phyloP scores from a whole-genome alignment of 352 stramenopile genomes.

The Blastocystis hominis region DNA sequence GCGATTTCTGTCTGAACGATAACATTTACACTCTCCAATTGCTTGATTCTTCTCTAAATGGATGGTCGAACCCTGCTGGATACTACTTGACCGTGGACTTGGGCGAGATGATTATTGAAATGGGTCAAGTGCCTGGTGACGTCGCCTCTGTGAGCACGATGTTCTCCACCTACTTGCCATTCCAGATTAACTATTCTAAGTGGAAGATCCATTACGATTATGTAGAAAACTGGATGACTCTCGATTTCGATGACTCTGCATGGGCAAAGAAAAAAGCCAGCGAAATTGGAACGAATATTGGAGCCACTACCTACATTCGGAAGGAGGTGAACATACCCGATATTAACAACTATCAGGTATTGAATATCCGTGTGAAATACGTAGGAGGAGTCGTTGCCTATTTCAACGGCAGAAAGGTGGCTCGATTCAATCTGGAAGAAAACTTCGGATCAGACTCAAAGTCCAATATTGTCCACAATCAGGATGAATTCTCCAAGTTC shows the following conservation, averaged over 20 bases:
- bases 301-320: neutral
- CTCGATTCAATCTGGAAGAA: constrained; percentile 12
- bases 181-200: constrained; percentile 8
- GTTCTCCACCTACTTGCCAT: constrained; percentile 1
- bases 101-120: neutral
- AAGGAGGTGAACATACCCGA: neutral
- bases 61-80: neutral
- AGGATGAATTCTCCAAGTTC: neutral
- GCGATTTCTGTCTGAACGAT: neutral
- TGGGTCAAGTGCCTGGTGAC: neutral
- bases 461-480: neutral
- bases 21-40: neutral
- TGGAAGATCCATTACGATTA: neutral
- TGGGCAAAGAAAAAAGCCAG: neutral
- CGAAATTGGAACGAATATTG: neutral
- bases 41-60: neutral
- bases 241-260: neutral
- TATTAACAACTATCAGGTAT: constrained; percentile 1
- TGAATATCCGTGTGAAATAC: constrained; percentile 31
- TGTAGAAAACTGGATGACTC: neutral
- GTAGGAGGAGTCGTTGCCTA: neutral
- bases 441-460: neutral
- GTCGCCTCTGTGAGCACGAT: neutral
- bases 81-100: neutral
- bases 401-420: neutral